These are phyloP conservation scores for Hericium coralloides DNA, from an alignment of 768 basidiomycete species.

Conservation along the genomic window DNA sequence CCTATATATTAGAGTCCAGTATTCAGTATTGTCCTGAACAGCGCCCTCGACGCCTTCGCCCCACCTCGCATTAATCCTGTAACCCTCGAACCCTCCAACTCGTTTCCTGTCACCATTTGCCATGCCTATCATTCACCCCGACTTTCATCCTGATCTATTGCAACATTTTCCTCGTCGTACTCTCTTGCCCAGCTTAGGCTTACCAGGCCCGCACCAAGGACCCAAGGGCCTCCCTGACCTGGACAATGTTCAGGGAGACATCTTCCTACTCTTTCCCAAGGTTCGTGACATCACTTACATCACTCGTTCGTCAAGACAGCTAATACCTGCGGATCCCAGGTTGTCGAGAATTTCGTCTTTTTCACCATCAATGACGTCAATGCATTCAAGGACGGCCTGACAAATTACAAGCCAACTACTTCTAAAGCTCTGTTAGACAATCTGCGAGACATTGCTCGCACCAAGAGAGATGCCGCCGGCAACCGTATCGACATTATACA, in stretches of 20 bases:
- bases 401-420: not conserved
- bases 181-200: too few species aligned
- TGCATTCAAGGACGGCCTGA: slow-evolving; percentile 2
- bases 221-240: too few species aligned
- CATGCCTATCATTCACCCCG: not conserved
- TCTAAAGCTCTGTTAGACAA: not conserved
- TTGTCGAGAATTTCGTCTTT: slow-evolving; percentile 4
- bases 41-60: too few species aligned
- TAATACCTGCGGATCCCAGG: not conserved
- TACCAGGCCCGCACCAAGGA: too few species aligned
- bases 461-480: not conserved
- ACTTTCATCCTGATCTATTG: not conserved
- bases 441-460: not conserved
- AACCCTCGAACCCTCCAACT: too few species aligned
- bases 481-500: not conserved
- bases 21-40: too few species aligned
- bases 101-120: too few species aligned
- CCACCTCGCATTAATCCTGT: too few species aligned
- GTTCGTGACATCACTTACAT: not conserved
- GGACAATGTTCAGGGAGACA: slow-evolving; percentile 3
- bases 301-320: not conserved
- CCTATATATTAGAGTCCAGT: too few species aligned
- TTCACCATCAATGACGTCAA: slow-evolving; percentile 4
- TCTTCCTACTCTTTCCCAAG: slow-evolving; percentile 6
- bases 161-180: slow-evolving; percentile 4